These are phyloP conservation scores for Quercus alba DNA, from an alignment of 306 rosid genomes.

Conservation along the genomic window DNA sequence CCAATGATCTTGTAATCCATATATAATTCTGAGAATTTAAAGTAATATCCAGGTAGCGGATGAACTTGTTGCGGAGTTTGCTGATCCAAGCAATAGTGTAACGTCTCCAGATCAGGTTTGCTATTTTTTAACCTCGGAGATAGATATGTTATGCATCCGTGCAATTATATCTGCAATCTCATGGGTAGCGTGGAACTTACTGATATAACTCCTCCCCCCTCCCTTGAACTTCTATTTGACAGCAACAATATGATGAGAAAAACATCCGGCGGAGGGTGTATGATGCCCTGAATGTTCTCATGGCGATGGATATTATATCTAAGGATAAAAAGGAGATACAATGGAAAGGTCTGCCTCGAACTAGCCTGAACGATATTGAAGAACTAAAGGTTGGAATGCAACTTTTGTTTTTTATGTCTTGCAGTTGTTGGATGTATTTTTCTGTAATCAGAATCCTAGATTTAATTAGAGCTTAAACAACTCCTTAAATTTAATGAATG, in stretches of 20 bases:
- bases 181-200: slow-evolving; percentile 4
- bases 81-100: slow-evolving; percentile 65
- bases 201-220: neutral
- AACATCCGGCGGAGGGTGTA: slow-evolving; percentile 95
- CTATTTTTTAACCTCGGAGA: neutral
- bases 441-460: neutral
- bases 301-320: slow-evolving; percentile 99
- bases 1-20: neutral
- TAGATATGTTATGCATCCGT: slow-evolving; percentile 11
- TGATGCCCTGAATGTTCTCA: slow-evolving; percentile 96
- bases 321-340: slow-evolving; percentile 98
- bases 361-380: slow-evolving; percentile 80
- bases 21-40: slow-evolving; percentile 20
- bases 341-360: slow-evolving; percentile 98
- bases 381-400: slow-evolving; percentile 70
- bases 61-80: slow-evolving; percentile 95
- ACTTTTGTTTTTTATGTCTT: slow-evolving; percentile 19
- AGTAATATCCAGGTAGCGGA: slow-evolving; percentile 78
- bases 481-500: slow-evolving; percentile 29
- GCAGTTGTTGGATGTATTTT: neutral
- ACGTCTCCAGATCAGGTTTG: slow-evolving; percentile 91
- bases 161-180: slow-evolving; percentile 13
- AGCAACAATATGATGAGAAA: slow-evolving; percentile 99
- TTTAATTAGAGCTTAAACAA: slow-evolving; percentile 14
- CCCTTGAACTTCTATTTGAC: slow-evolving; percentile 29